phyloP scores from a whole-genome alignment of 2,329 filamentous ascomycete genomes.

The Ophiosphaerella narmari region DNA sequence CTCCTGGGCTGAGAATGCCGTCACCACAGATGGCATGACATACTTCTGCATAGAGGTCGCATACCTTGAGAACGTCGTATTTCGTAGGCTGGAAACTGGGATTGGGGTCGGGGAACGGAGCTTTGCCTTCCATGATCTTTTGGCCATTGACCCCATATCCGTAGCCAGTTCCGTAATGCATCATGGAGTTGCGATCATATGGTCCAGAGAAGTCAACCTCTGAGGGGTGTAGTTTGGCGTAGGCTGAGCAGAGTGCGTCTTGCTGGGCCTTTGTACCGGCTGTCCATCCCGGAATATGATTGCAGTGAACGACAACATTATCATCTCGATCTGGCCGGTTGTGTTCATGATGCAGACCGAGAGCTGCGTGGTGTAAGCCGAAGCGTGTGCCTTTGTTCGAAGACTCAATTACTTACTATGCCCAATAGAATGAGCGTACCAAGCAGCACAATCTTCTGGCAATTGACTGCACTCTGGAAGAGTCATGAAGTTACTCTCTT shows the following conservation, averaged over 20 bases:
- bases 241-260: slow-evolving; percentile 9
- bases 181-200: slow-evolving; percentile 17
- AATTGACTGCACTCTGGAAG: not conserved
- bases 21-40: slow-evolving; percentile 18
- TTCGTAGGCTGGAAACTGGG: slow-evolving; percentile 7
- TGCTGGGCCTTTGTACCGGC: not conserved
- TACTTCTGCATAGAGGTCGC: slow-evolving; percentile 15
- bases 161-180: slow-evolving; percentile 14
- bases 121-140: slow-evolving; percentile 6
- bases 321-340: slow-evolving; percentile 16
- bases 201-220: slow-evolving; percentile 14
- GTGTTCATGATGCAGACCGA: slow-evolving; percentile 19
- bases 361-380: not conserved
- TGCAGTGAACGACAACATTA: slow-evolving; percentile 13
- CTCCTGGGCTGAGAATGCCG: slow-evolving; percentile 12
- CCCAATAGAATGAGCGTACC: slow-evolving; percentile 17
- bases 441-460: slow-evolving; percentile 9
- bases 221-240: slow-evolving; percentile 3
- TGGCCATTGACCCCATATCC: slow-evolving; percentile 6
- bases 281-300: slow-evolving; percentile 3
- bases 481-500: slow-evolving; percentile 9
- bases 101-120: slow-evolving; percentile 6
- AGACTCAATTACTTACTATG: slow-evolving; percentile 12
- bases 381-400: not conserved
- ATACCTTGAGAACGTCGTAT: slow-evolving; percentile 13